Percentiles rank a stretch among this genome's conserved stretches.
Evolutionary conservation across 352 stramenopile genomes (phyloP).

Genomic region (Globisporangium yorkense): DNA sequence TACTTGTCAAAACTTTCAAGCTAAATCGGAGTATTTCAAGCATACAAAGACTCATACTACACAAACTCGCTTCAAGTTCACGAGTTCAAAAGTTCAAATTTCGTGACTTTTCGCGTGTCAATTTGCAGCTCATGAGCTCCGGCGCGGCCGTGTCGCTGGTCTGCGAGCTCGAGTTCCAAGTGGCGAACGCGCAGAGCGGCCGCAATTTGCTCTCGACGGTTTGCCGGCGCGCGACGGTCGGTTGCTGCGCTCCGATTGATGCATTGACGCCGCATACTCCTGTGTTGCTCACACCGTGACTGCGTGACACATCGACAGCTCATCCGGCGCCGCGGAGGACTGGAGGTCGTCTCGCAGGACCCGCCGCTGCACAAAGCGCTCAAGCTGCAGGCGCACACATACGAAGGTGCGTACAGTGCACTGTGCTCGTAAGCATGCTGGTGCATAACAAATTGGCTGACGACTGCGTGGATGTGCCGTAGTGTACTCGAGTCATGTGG

Average conservation of each 20-base stretch:
- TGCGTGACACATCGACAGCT: constrained; percentile 16
- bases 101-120: not conserved
- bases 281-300: not conserved
- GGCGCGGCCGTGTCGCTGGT: not conserved
- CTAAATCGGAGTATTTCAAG: not conserved
- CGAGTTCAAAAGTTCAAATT: not conserved
- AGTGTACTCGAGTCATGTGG: constrained; percentile 64
- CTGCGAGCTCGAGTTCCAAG: constrained; percentile 59
- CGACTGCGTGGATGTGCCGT: not conserved
- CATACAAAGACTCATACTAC: not conserved
- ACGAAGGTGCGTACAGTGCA: constrained; percentile 21
- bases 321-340: constrained; percentile 40
- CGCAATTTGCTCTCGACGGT: constrained; percentile 36
- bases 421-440: not conserved
- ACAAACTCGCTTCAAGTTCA: not conserved
- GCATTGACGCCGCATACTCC: too few species aligned
- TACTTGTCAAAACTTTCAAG: not conserved
- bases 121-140: not conserved
- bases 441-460: not conserved
- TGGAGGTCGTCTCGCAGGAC: constrained; percentile 48
- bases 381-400: constrained; percentile 34
- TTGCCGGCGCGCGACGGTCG: constrained; percentile 30
- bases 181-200: constrained; percentile 40
- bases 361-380: constrained; percentile 48
- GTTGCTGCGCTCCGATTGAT: not conserved